Evolutionary conservation across 2,329 filamentous ascomycete species (phyloP).

Genomic region (Neofusicoccum umdonicola): DNA sequence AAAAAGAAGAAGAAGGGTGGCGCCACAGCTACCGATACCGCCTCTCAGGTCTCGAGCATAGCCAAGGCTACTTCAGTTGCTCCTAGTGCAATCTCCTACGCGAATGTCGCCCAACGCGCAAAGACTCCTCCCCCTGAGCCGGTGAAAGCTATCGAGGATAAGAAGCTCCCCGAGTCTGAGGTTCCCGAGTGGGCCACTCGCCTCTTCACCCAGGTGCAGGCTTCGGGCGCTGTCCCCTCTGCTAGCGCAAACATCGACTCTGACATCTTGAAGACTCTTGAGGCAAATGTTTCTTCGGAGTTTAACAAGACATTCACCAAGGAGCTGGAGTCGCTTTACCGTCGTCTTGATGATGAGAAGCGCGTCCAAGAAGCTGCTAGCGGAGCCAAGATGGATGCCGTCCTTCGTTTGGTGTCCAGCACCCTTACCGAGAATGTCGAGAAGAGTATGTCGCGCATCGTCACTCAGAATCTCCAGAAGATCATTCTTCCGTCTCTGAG

Average conservation of each 20-base stretch:
- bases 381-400: constrained; percentile 65
- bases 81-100: constrained; percentile 38
- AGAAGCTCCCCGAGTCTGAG: constrained; percentile 26
- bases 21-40: constrained; percentile 43
- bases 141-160: constrained; percentile 20
- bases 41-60: constrained; percentile 42
- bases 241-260: constrained; percentile 23
- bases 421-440: constrained; percentile 71
- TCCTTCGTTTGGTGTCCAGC: constrained; percentile 65
- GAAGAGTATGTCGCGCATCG: constrained; percentile 72
- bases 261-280: constrained; percentile 57
- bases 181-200: constrained; percentile 38
- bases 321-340: constrained; percentile 57
- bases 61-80: constrained; percentile 14
- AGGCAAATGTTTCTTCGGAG: constrained; percentile 47
- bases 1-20: constrained; percentile 72
- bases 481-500: constrained; percentile 73
- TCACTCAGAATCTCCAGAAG: constrained; percentile 71
- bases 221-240: constrained; percentile 19
- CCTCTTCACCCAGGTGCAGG: constrained; percentile 31
- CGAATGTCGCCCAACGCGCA: constrained; percentile 38
- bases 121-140: constrained; percentile 32
- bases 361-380: constrained; percentile 62
- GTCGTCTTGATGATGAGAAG: constrained; percentile 67
- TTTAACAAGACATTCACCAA: constrained; percentile 45